Evolutionary conservation across 2,329 filamentous ascomycete species (phyloP).

Genomic region (Sporothrix mexicana): DNA sequence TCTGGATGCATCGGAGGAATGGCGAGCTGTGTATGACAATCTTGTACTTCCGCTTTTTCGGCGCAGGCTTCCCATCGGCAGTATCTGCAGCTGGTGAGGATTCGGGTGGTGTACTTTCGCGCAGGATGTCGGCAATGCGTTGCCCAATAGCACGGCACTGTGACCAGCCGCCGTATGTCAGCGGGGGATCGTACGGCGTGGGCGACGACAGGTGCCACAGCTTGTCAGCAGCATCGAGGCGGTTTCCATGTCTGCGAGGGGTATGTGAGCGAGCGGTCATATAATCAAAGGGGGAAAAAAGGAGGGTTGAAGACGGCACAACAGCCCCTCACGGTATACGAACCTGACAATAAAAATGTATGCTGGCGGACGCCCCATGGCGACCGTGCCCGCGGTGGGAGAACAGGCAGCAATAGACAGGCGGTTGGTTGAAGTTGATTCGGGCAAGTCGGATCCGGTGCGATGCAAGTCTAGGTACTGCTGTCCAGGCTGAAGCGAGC

Average conservation of each 20-base stretch:
- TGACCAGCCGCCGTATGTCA: conserved; percentile 93
- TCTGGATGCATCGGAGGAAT: conserved; percentile 90
- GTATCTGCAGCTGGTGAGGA: neutral
- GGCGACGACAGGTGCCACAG: conserved; percentile 93
- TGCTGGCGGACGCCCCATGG: conserved; percentile 56
- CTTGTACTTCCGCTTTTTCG: conserved; percentile 69
- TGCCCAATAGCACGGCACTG: conserved; percentile 82
- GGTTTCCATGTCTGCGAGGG: conserved; percentile 77
- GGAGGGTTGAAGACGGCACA: neutral
- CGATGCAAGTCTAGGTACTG: neutral
- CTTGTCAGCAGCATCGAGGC: conserved; percentile 92
- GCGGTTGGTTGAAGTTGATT: neutral
- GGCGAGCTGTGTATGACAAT: conserved; percentile 93
- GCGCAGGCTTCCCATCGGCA: conserved; percentile 34
- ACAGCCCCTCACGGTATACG: conserved; percentile 37
- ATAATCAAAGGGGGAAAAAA: neutral
- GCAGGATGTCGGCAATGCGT: conserved; percentile 77
- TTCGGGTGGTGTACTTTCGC: conserved; percentile 56
- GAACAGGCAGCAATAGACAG: neutral
- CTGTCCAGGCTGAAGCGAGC: neutral
- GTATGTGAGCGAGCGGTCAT: conserved; percentile 4
- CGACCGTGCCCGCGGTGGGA: neutral
- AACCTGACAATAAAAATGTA: conserved; percentile 59
- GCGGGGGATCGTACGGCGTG: conserved; percentile 91
- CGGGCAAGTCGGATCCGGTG: neutral